Conservation (phyloP, 768 basidiomycete species). For the Dentipellis fragilis region DNA sequence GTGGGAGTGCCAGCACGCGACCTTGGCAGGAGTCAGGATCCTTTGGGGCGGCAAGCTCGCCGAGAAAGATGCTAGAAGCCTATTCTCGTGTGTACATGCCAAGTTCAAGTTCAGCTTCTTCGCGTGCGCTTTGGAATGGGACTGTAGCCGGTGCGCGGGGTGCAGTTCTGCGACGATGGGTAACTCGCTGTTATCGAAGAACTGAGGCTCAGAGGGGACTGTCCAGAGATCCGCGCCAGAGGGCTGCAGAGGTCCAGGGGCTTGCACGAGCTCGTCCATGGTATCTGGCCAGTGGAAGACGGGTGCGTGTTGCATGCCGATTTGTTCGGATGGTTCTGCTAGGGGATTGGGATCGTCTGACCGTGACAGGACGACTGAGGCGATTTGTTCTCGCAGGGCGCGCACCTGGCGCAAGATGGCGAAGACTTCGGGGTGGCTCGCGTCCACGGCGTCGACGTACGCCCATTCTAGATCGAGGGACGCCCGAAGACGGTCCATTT, state of each 20-base stretch:
- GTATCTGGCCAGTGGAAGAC: slow-evolving; percentile 17
- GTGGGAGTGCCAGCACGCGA: slow-evolving; percentile 72
- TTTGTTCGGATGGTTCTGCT: not conserved
- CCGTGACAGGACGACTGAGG: slow-evolving; percentile 24
- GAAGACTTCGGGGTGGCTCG: slow-evolving; percentile 27
- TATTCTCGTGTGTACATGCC: slow-evolving; percentile 21
- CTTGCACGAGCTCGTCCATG: slow-evolving; percentile 5
- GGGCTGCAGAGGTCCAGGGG: slow-evolving; percentile 2
- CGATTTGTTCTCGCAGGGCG: slow-evolving; percentile 19
- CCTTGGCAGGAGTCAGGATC: slow-evolving; percentile 45
- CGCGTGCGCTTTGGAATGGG: not conserved
- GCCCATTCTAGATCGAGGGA: slow-evolving; percentile 42
- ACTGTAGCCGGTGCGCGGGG: not conserved
- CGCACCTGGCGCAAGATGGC: slow-evolving; percentile 35
- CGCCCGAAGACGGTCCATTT: slow-evolving; percentile 47
- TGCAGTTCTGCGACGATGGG: not conserved
- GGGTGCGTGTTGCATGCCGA: not conserved
- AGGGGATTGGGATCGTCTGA: slow-evolving; percentile 2
- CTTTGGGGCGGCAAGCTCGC: slow-evolving; percentile 32
- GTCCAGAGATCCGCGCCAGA: slow-evolving; percentile 16
- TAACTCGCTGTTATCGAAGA: not conserved
- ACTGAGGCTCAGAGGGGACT: not conserved
- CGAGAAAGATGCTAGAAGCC: slow-evolving; percentile 25
- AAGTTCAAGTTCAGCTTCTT: not conserved
- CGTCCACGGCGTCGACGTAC: slow-evolving; percentile 39